A percentile compares a stretch with the other conserved stretches of the same genome.
phyloP scores from a whole-genome alignment of 371 early-diverging fungal species.

The Mucor velutinosus region DNA sequence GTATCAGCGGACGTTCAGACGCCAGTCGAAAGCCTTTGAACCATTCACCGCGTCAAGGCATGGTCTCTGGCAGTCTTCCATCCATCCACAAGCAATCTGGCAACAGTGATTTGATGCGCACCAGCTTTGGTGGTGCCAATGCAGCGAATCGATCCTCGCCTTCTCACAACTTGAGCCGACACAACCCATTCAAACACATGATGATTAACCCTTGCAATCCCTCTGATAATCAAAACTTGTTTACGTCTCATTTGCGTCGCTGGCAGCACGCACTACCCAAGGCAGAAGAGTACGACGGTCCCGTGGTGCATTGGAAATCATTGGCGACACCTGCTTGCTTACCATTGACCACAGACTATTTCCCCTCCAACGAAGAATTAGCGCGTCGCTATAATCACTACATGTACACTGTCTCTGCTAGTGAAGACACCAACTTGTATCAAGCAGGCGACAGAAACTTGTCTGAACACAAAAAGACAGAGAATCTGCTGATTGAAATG shows the following conservation, averaged over 20 bases:
- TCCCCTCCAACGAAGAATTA: slow-evolving; percentile 79
- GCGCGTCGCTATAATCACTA: slow-evolving; percentile 75
- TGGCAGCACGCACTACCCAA: slow-evolving; percentile 86
- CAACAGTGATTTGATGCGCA: slow-evolving; percentile 46
- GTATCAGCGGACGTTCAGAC: slow-evolving; percentile 28
- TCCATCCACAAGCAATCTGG: slow-evolving; percentile 53
- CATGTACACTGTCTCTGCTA: slow-evolving; percentile 79
- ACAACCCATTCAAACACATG: slow-evolving; percentile 26
- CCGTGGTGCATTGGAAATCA: slow-evolving; percentile 78
- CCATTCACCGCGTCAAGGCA: slow-evolving; percentile 43
- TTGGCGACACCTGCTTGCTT: slow-evolving; percentile 92
- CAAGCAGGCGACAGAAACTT: slow-evolving; percentile 52
- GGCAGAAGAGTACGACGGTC: slow-evolving; percentile 46
- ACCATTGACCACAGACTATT: slow-evolving; percentile 91
- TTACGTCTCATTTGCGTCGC: slow-evolving; percentile 69
- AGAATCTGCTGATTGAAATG: slow-evolving; percentile 79
- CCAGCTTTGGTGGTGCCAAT: slow-evolving; percentile 32
- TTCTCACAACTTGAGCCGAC: slow-evolving; percentile 32
- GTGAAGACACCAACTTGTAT: slow-evolving; percentile 64
- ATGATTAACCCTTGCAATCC: slow-evolving; percentile 79
- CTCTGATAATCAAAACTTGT: slow-evolving; percentile 57
- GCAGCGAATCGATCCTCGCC: slow-evolving; percentile 41
- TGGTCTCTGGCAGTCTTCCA: slow-evolving; percentile 40
- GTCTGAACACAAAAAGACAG: slow-evolving; percentile 59
- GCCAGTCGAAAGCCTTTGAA: slow-evolving; percentile 23